Evolutionary conservation across 129 eudicot species (phyloP), one percentile per base, ranked within the genome.

Genomic region (Tanacetum coccineum): DNA sequence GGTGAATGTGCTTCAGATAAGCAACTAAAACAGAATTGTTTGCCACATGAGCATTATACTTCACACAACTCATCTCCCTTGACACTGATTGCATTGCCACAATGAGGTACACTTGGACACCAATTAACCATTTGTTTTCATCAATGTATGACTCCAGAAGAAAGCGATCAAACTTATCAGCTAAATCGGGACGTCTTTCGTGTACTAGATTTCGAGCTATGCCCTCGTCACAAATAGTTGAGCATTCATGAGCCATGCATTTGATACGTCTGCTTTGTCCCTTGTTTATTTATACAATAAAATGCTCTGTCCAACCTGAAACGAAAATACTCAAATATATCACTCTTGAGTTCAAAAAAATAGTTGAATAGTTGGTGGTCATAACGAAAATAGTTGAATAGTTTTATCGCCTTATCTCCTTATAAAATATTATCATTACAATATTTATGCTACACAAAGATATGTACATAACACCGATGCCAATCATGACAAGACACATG

Each of bases 91-190:
- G 97, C 97, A 60, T 87, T 90, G 70, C 97, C 97, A 40, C 97
- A 90, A 67, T 87, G 97, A 42, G 97, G 97, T 28, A 76, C 67
- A 75, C 97, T 90, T 7, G 95, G 97, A 78, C 97, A 90, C 97
- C 97, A 90, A 68, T 90, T 90, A n/a, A 90, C 97, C 97, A 79
- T 67, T 83, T 84, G 79, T 90, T 87, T 76, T 90, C 97, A 76
- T 87, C 97, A 4, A 90, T 87, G 64, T 90, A 90, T 0, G 97
- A 90, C 75, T 90, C 97, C 0, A 90, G 87, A 59, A 90, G 87
- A 75, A 87, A 90, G 1, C 95, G 85, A 40, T 90, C 97, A 75
- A 90, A 90, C 52, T 90, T 90, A 75, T 90, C 95, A 2, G 95
- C 97, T 65, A 90, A 70, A 80, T 90, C 89, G 6, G 90, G 95